phyloP scores from a whole-genome alignment of 2,329 filamentous ascomycete genomes.

The Parafenestella ontariensis region DNA sequence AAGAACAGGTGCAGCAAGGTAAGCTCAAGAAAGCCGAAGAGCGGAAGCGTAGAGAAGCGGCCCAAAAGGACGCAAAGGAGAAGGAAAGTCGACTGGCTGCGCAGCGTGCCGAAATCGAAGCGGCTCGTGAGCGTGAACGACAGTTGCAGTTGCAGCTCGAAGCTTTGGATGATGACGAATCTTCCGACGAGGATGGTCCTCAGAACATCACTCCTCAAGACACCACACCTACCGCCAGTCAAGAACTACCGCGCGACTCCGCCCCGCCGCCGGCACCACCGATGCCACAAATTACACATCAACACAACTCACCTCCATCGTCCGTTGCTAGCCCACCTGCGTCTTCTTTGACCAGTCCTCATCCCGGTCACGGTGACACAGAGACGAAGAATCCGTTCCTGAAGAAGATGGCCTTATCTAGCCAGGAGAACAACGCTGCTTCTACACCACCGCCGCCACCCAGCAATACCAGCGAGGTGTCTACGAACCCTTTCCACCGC shows the following conservation, averaged over 20 bases:
- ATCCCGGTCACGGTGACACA: slow-evolving; percentile 63
- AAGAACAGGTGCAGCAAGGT: slow-evolving; percentile 91
- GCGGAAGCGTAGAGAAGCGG: slow-evolving; percentile 89
- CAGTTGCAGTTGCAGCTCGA: slow-evolving; percentile 89
- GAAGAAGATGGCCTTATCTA: slow-evolving; percentile 81
- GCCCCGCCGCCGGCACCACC: slow-evolving; percentile 58
- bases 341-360: slow-evolving; percentile 57
- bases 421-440: slow-evolving; percentile 57
- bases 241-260: slow-evolving; percentile 56
- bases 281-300: slow-evolving; percentile 41
- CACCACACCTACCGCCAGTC: slow-evolving; percentile 65
- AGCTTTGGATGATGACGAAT: slow-evolving; percentile 71
- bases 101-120: slow-evolving; percentile 89
- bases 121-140: slow-evolving; percentile 85
- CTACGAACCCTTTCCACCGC: slow-evolving; percentile 94
- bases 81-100: slow-evolving; percentile 85
- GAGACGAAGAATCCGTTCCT: slow-evolving; percentile 97
- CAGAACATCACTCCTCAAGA: slow-evolving; percentile 71
- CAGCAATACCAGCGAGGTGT: slow-evolving; percentile 57
- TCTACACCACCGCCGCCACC: slow-evolving; percentile 50
- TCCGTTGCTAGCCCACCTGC: slow-evolving; percentile 55
- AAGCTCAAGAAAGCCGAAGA: slow-evolving; percentile 97
- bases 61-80: slow-evolving; percentile 83
- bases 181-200: slow-evolving; percentile 78
- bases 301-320: slow-evolving; percentile 57